A percentile compares a stretch with the other conserved stretches of the same genome.
phyloP scores from a whole-genome alignment of 345 rosid genomes.

The Mangifera indica region DNA sequence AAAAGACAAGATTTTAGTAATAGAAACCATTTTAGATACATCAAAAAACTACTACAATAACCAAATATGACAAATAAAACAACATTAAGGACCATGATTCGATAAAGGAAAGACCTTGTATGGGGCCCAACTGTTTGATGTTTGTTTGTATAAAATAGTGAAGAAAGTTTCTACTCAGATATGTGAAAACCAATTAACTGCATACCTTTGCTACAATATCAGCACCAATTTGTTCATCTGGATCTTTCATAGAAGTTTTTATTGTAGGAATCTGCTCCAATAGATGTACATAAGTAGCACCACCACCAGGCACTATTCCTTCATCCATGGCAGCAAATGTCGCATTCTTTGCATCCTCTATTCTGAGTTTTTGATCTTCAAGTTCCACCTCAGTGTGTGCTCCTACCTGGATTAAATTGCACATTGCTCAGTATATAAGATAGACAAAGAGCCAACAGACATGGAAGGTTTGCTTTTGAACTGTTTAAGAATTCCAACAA shows the following conservation, averaged over 20 bases:
- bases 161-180: neutral
- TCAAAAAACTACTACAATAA: too few species aligned
- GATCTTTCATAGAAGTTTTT: conserved; percentile 55
- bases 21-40: too few species aligned
- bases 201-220: conserved; percentile 60
- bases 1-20: too few species aligned
- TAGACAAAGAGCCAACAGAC: neutral
- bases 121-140: too few species aligned
- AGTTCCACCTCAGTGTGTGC: conserved; percentile 86
- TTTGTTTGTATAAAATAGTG: neutral
- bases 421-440: conserved; percentile 3
- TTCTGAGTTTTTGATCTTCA: conserved; percentile 84
- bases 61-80: too few species aligned
- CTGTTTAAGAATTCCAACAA: neutral
- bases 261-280: conserved; percentile 47
- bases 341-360: conserved; percentile 88
- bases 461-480: too few species aligned
- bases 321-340: conserved; percentile 93
- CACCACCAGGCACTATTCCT: conserved; percentile 93
- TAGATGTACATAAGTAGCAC: conserved; percentile 82
- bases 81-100: too few species aligned
- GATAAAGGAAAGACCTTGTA: too few species aligned
- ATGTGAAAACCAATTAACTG: conserved; percentile 4
- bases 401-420: conserved; percentile 51
- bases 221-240: conserved; percentile 71